phyloP scores from a whole-genome alignment of 164 flowering plant genomes.

The Berberis thunbergii region DNA sequence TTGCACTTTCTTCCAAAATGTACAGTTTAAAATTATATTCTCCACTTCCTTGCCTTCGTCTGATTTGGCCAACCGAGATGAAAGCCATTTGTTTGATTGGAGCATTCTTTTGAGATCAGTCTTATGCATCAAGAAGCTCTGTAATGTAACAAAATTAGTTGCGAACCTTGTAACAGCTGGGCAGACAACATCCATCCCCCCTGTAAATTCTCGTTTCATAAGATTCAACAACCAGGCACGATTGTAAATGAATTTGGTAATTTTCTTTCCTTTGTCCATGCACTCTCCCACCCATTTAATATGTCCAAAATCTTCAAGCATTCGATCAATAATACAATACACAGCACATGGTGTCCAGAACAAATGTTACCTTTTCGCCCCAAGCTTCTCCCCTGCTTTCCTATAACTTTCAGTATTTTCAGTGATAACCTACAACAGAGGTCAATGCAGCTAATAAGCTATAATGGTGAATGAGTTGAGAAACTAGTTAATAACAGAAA shows the following conservation, averaged over 20 bases:
- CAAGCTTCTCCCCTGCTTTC: conserved; percentile 77
- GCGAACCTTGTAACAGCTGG: too few relatives aligned
- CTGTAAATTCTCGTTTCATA: too few relatives aligned
- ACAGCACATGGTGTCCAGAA: conserved; percentile 86
- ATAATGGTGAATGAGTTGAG: neutral
- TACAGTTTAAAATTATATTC: conserved; percentile 44
- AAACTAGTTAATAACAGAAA: conserved; percentile 2
- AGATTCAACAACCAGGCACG: too few relatives aligned
- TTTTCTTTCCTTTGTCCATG: too few relatives aligned
- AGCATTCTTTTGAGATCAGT: conserved; percentile 67
- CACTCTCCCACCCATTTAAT: conserved; percentile 59
- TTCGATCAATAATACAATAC: conserved; percentile 48
- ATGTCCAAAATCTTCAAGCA: conserved; percentile 57
- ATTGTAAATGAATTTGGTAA: too few relatives aligned
- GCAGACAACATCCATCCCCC: too few relatives aligned
- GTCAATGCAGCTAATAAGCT: neutral
- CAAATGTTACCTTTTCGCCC: conserved; percentile 50
- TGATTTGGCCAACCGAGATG: conserved; percentile 43
- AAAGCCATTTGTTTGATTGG: conserved; percentile 63
- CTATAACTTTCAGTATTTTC: conserved; percentile 53
- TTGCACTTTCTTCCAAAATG: conserved; percentile 86
- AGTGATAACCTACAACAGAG: conserved; percentile 43
- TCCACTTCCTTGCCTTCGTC: conserved; percentile 77
- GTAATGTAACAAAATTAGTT: too few relatives aligned
- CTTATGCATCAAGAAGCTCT: too few relatives aligned